phyloP scores from a whole-genome alignment of 2,329 filamentous ascomycete species.

The Penicillium sp. region DNA sequence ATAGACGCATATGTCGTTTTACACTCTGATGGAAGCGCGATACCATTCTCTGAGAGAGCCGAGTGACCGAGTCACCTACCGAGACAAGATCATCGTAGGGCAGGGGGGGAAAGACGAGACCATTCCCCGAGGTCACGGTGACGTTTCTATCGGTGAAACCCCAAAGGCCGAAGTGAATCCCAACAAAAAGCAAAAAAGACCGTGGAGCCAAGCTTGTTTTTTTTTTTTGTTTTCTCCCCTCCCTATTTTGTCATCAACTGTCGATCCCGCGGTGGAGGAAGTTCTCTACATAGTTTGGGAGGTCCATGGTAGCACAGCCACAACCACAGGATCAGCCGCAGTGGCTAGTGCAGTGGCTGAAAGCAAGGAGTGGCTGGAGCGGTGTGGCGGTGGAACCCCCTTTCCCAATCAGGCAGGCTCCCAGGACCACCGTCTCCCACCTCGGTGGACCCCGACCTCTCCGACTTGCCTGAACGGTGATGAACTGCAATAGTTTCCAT shows the following conservation, averaged over 20 bases:
- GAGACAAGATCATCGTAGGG: neutral
- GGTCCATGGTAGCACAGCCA: conserved; percentile 15
- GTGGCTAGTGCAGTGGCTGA: conserved; percentile 18
- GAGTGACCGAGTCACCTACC: too few relatives aligned
- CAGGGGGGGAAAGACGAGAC: neutral
- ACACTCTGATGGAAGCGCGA: neutral
- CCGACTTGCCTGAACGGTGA: too few relatives aligned
- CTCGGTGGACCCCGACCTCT: neutral
- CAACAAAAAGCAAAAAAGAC: conserved; percentile 16
- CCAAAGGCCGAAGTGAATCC: conserved; percentile 1
- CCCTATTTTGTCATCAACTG: conserved; percentile 1
- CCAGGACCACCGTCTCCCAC: neutral
- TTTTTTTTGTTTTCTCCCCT: neutral
- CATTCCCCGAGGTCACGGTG: neutral
- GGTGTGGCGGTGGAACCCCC: conserved; percentile 19
- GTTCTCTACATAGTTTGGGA: too few relatives aligned
- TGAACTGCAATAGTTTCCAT: too few relatives aligned
- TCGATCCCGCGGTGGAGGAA: conserved; percentile 6
- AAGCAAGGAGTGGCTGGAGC: conserved; percentile 22
- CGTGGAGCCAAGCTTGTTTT: conserved; percentile 6
- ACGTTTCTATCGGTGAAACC: neutral
- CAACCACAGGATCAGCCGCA: conserved; percentile 17
- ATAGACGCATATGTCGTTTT: too few relatives aligned
- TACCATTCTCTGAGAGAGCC: neutral
- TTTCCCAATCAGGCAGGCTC: conserved; percentile 15